phyloP scores from a whole-genome alignment of 164 flowering plant species.

The Tetrastigma voinierianum region DNA sequence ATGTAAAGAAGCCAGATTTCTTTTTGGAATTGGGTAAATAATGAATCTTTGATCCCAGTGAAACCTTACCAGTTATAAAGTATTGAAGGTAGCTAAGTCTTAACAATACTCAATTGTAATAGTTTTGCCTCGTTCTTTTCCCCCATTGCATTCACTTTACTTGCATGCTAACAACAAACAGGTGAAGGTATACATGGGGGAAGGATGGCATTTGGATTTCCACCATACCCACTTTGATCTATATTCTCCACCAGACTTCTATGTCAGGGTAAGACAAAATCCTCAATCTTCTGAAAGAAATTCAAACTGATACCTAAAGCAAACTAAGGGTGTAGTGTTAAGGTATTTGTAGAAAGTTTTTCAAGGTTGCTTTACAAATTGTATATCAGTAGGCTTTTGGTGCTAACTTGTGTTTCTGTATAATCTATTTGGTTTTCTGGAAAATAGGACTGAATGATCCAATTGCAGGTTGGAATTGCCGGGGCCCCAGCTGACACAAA shows the following conservation, averaged over 20 bases:
- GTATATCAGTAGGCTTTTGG: too few relatives aligned
- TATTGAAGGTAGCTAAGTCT: conserved; percentile 11
- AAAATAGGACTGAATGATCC: background rate
- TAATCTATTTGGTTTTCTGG: background rate
- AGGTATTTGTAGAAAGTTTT: too few relatives aligned
- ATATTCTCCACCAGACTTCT: conserved; percentile 40
- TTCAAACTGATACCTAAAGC: too few relatives aligned
- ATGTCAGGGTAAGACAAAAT: conserved; percentile 10
- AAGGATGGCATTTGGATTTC: conserved; percentile 37
- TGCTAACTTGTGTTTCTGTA: too few relatives aligned
- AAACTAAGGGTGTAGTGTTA: too few relatives aligned
- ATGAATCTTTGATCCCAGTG: conserved; percentile 18
- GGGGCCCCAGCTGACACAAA: conserved; percentile 22
- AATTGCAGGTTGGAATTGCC: conserved; percentile 28
- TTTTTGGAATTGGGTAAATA: conserved; percentile 7
- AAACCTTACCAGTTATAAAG: conserved; percentile 11
- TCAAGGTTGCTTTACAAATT: too few relatives aligned
- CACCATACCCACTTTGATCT: conserved; percentile 25
- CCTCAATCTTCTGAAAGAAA: background rate
- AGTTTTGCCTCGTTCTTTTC: background rate
- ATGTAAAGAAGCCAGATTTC: conserved; percentile 36
- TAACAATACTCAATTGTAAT: too few relatives aligned
- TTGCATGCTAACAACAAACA: conserved; percentile 2
- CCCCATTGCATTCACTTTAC: background rate
- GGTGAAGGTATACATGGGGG: conserved; percentile 33